Evolutionary conservation across 257 asterid genomes (phyloP), one percentile per base, ranked within the genome.

Genomic region (Cinchona pubescens): DNA sequence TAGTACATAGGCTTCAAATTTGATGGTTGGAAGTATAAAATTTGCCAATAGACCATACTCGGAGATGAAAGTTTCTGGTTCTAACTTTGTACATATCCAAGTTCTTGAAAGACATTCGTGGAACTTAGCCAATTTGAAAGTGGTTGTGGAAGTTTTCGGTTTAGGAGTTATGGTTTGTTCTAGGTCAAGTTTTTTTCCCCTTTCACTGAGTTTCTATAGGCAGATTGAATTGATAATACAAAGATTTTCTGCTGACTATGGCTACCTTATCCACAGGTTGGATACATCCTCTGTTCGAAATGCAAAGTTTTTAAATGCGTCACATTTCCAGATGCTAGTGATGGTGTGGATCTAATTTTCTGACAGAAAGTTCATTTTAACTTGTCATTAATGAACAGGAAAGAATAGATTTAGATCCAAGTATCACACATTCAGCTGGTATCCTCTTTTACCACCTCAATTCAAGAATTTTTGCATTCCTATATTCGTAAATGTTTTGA

Each of bases 251-350:
- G 25, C 21, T 66, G 51, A 29, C n/a, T 11, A 11, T 56, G 27
- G 29, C 29, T 69, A 37, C 15, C 16, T 2, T 69, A 65, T 32
- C 27, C 63, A 79, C 93, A 93, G 98, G 76, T 83, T 76, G 98
- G 97, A 67, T 83, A 83, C 64, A 64, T 85, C n/a, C 53, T 91
- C 23, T 93, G 97, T 60, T 79, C 92, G 16, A 91, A 85, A 59
- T 93, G 98, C 88, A 93, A 90, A 86, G 98, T 93, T 29, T 89
- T 80, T 83, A 91, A 80, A 80, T 93, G 97, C 72, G 88, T 93
- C 0, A 89, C 97, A 60, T 91, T 89, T 73, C 97, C 98, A 58
- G 89, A 88, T 82, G 19, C 58, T 14, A 76, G 75, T 73, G 97
- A 93, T 82, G 96, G 89, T 10, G 79, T 67, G 75, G 81, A 83